These are phyloP conservation scores for Solanum lycopersicoides DNA, from an alignment of 257 asterid species.

Conservation along the genomic window DNA sequence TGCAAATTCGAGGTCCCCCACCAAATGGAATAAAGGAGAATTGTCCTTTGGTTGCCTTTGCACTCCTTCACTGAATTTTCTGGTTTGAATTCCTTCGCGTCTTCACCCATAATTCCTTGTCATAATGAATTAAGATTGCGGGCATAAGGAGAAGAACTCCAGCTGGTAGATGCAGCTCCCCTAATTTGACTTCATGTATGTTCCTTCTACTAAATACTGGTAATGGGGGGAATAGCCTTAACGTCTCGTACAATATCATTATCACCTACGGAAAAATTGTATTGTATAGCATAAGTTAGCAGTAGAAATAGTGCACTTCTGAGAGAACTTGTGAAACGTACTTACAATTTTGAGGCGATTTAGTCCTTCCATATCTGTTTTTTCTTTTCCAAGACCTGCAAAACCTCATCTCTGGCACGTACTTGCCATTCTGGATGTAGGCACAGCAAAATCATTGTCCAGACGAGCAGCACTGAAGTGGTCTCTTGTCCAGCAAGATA, in stretches of 20 bases:
- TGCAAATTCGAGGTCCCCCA: neutral
- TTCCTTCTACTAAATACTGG: neutral
- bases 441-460: conserved; percentile 47
- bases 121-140: neutral
- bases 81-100: neutral
- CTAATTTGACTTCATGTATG: neutral
- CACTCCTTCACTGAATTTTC: neutral
- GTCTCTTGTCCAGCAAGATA: conserved; percentile 53
- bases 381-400: conserved; percentile 10
- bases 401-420: conserved; percentile 22
- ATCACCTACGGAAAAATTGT: neutral
- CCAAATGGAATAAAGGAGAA: neutral
- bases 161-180: neutral
- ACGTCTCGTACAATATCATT: neutral
- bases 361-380: conserved; percentile 14
- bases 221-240: neutral
- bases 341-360: conserved; percentile 20
- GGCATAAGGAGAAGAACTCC: neutral
- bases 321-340: neutral
- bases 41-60: neutral
- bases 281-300: neutral
- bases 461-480: conserved; percentile 35
- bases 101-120: neutral
- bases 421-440: conserved; percentile 33
- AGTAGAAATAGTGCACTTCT: neutral